Conservation (phyloP, 2,329 filamentous ascomycete genomes). For the Fusarium devonianum region DNA sequence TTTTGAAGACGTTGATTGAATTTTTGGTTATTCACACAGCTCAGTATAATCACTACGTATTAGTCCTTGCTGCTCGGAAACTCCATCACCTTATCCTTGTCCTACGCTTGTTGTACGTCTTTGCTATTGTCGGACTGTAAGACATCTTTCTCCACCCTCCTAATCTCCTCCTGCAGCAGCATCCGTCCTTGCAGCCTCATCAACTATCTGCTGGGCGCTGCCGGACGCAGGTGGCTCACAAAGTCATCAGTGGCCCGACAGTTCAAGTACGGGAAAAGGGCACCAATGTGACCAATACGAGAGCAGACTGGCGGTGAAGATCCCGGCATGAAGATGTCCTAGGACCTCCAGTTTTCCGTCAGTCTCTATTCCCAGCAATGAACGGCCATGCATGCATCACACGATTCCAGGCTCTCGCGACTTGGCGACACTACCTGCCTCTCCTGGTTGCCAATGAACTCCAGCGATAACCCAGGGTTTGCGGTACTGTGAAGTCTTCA, state of each 20-base stretch:
- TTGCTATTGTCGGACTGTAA: conserved; percentile 2
- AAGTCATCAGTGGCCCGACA: conserved; percentile 22
- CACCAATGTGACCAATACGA: too few species aligned
- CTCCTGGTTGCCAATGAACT: conserved; percentile 5
- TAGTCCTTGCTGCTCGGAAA: too few species aligned
- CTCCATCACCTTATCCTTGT: conserved; percentile 10
- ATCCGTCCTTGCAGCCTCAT: conserved; percentile 26
- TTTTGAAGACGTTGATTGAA: too few species aligned
- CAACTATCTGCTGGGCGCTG: conserved; percentile 15
- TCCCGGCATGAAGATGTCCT: conserved; percentile 23
- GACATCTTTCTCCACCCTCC: conserved; percentile 1
- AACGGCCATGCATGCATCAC: conserved; percentile 35
- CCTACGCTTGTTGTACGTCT: conserved; percentile 2
- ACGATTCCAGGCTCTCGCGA: conserved; percentile 21
- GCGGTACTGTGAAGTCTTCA: conserved; percentile 26
- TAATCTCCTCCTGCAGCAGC: conserved; percentile 39
- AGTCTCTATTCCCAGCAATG: conserved; percentile 27
- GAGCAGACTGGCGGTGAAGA: conserved; percentile 40
- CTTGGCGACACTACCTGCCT: conserved; percentile 14
- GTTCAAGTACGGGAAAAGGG: conserved; percentile 14
- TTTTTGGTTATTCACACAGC: too few species aligned
- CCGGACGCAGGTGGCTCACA: conserved; percentile 14
- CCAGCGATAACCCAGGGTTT: conserved; percentile 18
- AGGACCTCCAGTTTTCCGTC: conserved; percentile 18
- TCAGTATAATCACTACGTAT: too few species aligned